These are phyloP conservation scores for Trichosporon asahii DNA, from an alignment of 1,284 basidiomycete species.

Conservation along the genomic window DNA sequence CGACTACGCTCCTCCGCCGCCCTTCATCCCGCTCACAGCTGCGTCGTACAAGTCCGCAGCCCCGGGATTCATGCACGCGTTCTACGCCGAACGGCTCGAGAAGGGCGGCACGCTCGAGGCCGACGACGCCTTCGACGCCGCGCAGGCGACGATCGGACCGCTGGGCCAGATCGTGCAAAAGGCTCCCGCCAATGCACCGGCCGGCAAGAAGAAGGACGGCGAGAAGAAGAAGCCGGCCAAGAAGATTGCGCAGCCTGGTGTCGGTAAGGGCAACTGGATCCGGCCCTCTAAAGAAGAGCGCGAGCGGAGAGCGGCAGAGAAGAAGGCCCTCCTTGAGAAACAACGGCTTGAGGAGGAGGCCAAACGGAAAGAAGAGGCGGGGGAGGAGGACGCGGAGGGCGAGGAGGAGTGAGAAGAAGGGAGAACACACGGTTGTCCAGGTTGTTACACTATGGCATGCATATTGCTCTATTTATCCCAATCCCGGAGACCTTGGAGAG, in stretches of 20 bases:
- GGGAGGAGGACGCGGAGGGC: conserved; percentile 34
- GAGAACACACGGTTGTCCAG: neutral
- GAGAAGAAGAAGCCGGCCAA: conserved; percentile 39
- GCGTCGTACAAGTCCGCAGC: conserved; percentile 71
- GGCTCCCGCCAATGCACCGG: conserved; percentile 16
- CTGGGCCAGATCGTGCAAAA: conserved; percentile 48
- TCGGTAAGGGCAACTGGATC: conserved; percentile 51
- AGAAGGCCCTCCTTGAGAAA: conserved; percentile 31
- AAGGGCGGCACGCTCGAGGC: conserved; percentile 34
- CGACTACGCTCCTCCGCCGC: conserved; percentile 79
- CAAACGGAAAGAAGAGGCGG: conserved; percentile 18
- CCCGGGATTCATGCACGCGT: conserved; percentile 70
- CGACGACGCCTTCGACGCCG: conserved; percentile 42
- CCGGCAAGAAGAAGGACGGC: conserved; percentile 22
- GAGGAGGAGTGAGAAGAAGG: conserved; percentile 28
- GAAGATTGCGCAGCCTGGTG: conserved; percentile 39
- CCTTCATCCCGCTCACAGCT: conserved; percentile 67
- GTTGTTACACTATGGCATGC: conserved; percentile 11
- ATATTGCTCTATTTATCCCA: neutral
- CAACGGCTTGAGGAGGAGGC: conserved; percentile 18
- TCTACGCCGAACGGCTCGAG: conserved; percentile 63
- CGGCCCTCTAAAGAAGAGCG: conserved; percentile 48
- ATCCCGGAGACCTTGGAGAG: no score
- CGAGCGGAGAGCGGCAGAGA: conserved; percentile 35
- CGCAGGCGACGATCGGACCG: conserved; percentile 41